Evolutionary conservation across 306 rosid genomes (phyloP), one percentile per base, ranked within the genome.

Genomic region (Fragaria iinumae): DNA sequence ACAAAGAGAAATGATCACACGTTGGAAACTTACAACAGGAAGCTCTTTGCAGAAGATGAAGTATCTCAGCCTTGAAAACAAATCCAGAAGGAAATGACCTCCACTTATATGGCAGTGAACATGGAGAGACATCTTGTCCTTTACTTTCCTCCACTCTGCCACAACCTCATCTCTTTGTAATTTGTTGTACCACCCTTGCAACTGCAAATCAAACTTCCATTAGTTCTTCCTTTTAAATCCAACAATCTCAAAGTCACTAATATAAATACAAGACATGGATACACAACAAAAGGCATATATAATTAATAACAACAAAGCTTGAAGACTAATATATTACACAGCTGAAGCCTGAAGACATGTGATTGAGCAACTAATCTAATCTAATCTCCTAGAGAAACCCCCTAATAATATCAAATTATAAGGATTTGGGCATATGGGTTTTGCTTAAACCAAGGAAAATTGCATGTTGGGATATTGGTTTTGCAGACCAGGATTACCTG

Each of bases 81-180:
- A 21, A 73, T 95, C 96, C 21, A 95, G n/a, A 2, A 95, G 86
- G 63, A 91, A 91, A 81, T 92, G 97, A 67, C 97, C 97, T n/a
- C 97, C 99, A 56, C 99, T 95, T 0, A 95, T 92, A 83, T 95
- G 99, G 74, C 99, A 95, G 71, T 95, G 96, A 81, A 95, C 99
- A 73, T 95, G 97, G 0, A 95, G 89, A 17, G 91, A 90, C 99
- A 95, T 95, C 71, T 81, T 92, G 44, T 88, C 97, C 82, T 88
- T 83, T 17, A 92, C 86, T 82, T 95, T 95, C 87, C 81, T 86
- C 99, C 99, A 95, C 76, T 92, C 87, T 17, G 93, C 99, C 71
- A 95, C 92, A 67, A 92, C 96, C 84, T 95, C 97, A 73, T 95
- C 97, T 84, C 99, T 95, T 76, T 95, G 97, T 63, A 92, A 86